Evolutionary conservation across 1,284 basidiomycete genomes (phyloP).

Genomic region (Ustilago nuda): DNA sequence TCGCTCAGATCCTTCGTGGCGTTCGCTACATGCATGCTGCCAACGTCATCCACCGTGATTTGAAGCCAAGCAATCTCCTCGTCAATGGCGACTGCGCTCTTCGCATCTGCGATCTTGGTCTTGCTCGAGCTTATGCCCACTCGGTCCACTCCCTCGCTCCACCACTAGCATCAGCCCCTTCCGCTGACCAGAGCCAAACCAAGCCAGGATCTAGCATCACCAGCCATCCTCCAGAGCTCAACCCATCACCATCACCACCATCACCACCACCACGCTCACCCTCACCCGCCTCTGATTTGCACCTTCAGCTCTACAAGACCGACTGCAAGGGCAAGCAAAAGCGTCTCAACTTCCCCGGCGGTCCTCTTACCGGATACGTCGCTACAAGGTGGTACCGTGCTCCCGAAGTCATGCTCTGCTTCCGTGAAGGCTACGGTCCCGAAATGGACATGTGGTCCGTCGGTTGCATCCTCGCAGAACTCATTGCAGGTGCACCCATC

Average conservation of each 20-base stretch:
- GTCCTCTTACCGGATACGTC: conserved; percentile 67
- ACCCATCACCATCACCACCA: conserved; percentile 5
- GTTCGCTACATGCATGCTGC: conserved; percentile 66
- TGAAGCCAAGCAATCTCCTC: conserved; percentile 68
- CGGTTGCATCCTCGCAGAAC: conserved; percentile 68
- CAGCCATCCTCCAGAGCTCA: conserved; percentile 19
- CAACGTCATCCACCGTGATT: conserved; percentile 66
- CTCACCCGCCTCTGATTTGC: conserved; percentile 39
- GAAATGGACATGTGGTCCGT: conserved; percentile 69
- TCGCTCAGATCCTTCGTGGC: conserved; percentile 66
- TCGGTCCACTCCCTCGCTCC: conserved; percentile 26
- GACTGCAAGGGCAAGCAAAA: conserved; percentile 52
- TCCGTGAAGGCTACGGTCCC: conserved; percentile 65
- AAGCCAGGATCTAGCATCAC: conserved; percentile 22
- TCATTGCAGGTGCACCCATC: conserved; percentile 64
- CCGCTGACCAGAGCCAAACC: conserved; percentile 23
- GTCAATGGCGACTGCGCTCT: conserved; percentile 68
- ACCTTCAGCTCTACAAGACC: conserved; percentile 49
- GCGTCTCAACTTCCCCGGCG: conserved; percentile 65
- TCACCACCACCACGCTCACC: conserved; percentile 27
- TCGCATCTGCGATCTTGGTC: conserved; percentile 66
- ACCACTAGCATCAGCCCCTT: neutral
- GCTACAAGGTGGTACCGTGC: conserved; percentile 68
- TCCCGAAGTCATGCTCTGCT: conserved; percentile 69
- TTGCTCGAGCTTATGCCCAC: conserved; percentile 62